Evolutionary conservation across 2,329 filamentous ascomycete genomes (phyloP).

Genomic region (Knufia petricola): DNA sequence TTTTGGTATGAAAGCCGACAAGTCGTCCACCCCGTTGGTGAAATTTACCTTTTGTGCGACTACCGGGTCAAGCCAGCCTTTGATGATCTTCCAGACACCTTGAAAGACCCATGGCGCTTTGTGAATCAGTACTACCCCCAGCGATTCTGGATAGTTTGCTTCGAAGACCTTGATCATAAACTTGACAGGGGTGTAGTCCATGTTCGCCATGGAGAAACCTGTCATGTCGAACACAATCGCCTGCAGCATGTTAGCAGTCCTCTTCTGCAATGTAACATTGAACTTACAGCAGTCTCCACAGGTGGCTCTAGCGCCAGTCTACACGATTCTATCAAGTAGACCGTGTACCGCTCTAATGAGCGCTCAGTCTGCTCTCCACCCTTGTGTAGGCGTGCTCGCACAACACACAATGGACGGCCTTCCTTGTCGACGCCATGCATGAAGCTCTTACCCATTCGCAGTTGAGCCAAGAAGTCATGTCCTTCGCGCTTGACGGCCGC

Average conservation of each 20-base stretch:
- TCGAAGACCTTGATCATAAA: constrained; percentile 99
- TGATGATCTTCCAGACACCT: constrained; percentile 95
- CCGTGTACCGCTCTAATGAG: constrained; percentile 77
- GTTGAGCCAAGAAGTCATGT: constrained; percentile 70
- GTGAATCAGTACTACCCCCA: constrained; percentile 85
- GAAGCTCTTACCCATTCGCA: constrained; percentile 87
- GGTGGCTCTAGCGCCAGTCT: constrained; percentile 69
- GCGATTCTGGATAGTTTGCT: constrained; percentile 90
- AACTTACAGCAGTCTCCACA: constrained; percentile 80
- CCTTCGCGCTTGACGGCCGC: constrained; percentile 56
- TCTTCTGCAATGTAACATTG: background rate
- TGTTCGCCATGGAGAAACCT: constrained; percentile 84
- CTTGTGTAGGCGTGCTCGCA: constrained; percentile 72
- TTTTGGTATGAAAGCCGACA: constrained; percentile 64
- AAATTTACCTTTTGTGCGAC: constrained; percentile 25
- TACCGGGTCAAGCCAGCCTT: constrained; percentile 81
- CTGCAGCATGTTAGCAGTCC: constrained; percentile 36
- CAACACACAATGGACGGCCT: constrained; percentile 77
- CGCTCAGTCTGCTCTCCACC: constrained; percentile 73
- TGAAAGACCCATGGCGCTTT: constrained; percentile 97
- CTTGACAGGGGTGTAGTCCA: constrained; percentile 96
- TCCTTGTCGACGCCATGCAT: constrained; percentile 77
- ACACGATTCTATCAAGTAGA: constrained; percentile 91
- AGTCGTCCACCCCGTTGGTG: constrained; percentile 54
- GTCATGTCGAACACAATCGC: constrained; percentile 96